phyloP scores from a whole-genome alignment of 371 early-diverging fungal species.

The Mucor irregularis region DNA sequence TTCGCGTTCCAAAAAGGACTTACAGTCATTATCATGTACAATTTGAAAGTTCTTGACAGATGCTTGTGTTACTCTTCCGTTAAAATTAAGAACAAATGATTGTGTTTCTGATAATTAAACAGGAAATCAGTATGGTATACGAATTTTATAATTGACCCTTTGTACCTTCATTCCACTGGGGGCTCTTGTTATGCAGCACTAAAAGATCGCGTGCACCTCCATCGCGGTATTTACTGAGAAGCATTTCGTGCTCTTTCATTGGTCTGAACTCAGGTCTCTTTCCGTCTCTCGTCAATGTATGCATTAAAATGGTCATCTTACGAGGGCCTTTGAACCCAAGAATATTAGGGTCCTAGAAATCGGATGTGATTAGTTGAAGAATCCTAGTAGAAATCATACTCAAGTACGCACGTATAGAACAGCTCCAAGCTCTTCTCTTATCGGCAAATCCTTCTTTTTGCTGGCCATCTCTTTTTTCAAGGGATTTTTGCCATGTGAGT shows the following conservation, averaged over 20 bases:
- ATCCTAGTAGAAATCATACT: slow-evolving; percentile 10
- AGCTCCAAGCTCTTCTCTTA: slow-evolving; percentile 75
- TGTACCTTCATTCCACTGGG: slow-evolving; percentile 90
- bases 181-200: slow-evolving; percentile 85
- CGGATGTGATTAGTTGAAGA: not conserved
- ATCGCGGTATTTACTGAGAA: slow-evolving; percentile 62
- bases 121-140: too few species aligned
- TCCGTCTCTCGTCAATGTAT: slow-evolving; percentile 70
- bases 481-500: slow-evolving; percentile 69
- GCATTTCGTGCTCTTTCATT: slow-evolving; percentile 63
- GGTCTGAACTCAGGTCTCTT: slow-evolving; percentile 62
- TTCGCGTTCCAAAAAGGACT: slow-evolving; percentile 23
- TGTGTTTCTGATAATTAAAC: too few species aligned
- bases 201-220: slow-evolving; percentile 65
- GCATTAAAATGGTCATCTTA: slow-evolving; percentile 86
- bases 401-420: slow-evolving; percentile 90
- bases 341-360: slow-evolving; percentile 78
- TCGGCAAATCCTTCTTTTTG: slow-evolving; percentile 40
- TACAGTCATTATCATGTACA: slow-evolving; percentile 87
- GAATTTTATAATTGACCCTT: not conserved
- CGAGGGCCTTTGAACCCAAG: slow-evolving; percentile 92
- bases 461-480: slow-evolving; percentile 34
- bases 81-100: slow-evolving; percentile 95
- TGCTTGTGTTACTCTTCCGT: slow-evolving; percentile 89
- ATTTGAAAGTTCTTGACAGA: slow-evolving; percentile 99